Base-by-base conservation (phyloP, 2,329 filamentous ascomycete species). In the Pseudogymnoascus sp. region DNA sequence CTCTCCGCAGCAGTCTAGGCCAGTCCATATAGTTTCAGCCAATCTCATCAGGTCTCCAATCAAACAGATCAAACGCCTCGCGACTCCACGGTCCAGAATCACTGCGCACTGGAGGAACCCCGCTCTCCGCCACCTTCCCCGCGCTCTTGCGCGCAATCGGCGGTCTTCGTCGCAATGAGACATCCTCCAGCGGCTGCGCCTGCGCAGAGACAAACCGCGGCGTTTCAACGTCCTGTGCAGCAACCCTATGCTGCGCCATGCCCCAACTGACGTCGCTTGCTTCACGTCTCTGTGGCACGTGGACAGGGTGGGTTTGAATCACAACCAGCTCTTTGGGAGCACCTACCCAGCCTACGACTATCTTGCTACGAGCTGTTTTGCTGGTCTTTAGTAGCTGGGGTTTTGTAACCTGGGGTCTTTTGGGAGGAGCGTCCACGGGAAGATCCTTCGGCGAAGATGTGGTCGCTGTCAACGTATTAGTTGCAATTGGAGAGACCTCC, bases 31-130 rank as follows among this genome's bases (percentile, higher is more conserved):
- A 14, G 28, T 33, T 11, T 55, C 49, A 55, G 49, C 49, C 49
- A 55, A 33, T 35, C 28, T 55, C 49, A 21, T 21, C 49, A 18
- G 86, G 87, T 58, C 83, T 78, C 69, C 80, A 84, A 69, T 83
- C 85, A 65, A 90, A 82, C 55, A 90, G 70, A 71, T 90, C 88
- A 66, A 83, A 79, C 0, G 88, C 87, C 70, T 90, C 87, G 23
- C 79, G 81, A 67, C 86, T 89, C 88, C 88, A 90, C 0, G 88
- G 83, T 2, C 87, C 49, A 55, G 49, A 55, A 55, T 35, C 49
- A 55, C 28, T 35, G 28, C 49, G 49, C 16, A 28, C 28, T 18
- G n/a, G 16, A 21, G 49, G 28, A 14, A n/a, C 49, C 49, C 14
- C 28, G 8, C 28, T 18, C 49, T 35, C 49, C 11, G 28, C 49